Conservation (phyloP, 2,329 filamentous ascomycete genomes). For the Talaromyces sp. region DNA sequence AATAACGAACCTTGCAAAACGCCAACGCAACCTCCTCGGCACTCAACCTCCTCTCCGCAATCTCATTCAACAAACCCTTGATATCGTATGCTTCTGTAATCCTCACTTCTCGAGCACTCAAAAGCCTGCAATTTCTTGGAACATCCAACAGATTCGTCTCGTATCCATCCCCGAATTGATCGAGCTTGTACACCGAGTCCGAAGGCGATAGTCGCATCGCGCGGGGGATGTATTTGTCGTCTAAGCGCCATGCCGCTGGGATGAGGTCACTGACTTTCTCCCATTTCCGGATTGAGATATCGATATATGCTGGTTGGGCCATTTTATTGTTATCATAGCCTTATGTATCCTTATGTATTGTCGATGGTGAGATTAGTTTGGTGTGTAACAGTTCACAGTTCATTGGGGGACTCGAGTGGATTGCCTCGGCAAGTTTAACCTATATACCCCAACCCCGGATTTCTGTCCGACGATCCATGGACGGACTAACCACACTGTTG, state of each 20-base stretch:
- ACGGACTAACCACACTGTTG: neutral
- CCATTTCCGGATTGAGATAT: conserved; percentile 37
- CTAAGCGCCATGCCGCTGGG: conserved; percentile 37
- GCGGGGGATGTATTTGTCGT: conserved; percentile 27
- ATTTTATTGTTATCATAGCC: conserved; percentile 5
- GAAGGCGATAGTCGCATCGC: conserved; percentile 30
- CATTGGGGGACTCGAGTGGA: neutral
- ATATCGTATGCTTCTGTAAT: conserved; percentile 54
- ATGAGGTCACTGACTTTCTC: conserved; percentile 34
- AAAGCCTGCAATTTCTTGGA: conserved; percentile 49
- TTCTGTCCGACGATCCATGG: neutral
- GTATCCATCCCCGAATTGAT: conserved; percentile 24
- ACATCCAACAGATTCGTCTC: conserved; percentile 42
- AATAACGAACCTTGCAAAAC: conserved; percentile 46
- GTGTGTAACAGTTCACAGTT: no score
- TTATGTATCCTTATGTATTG: no score
- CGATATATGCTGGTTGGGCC: conserved; percentile 25
- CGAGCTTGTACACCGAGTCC: conserved; percentile 31
- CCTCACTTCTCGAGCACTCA: conserved; percentile 47
- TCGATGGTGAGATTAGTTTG: no score
- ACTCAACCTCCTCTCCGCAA: conserved; percentile 31
- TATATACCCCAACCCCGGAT: neutral
- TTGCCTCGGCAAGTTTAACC: neutral
- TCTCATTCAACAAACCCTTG: conserved; percentile 31
- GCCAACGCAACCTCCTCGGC: conserved; percentile 47